Percentiles rank a stretch among this genome's conserved stretches.
phyloP scores from a whole-genome alignment of 345 rosid genomes.

The Erysimum cheiranthoides region DNA sequence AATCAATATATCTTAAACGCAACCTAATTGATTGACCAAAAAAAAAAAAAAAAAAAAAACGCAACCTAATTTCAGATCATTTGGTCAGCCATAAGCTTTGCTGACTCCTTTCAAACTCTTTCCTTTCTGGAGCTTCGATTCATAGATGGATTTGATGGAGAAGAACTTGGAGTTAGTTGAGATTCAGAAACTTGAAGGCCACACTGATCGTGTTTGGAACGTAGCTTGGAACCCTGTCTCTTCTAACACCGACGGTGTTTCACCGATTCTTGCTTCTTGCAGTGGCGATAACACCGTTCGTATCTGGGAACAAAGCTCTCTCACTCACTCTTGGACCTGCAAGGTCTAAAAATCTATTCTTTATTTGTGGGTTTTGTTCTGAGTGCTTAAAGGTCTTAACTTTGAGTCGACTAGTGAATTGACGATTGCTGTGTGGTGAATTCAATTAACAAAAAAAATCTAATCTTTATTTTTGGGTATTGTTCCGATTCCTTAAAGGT shows the following conservation, averaged over 20 bases:
- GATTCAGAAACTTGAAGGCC: slow-evolving; percentile 80
- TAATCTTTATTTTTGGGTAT: slow-evolving; percentile 8
- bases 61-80: no score
- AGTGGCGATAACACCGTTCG: slow-evolving; percentile 96
- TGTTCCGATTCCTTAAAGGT: background rate
- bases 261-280: slow-evolving; percentile 72
- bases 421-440: background rate
- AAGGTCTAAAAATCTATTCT: slow-evolving; percentile 54
- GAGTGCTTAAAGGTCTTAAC: background rate
- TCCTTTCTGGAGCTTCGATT: background rate
- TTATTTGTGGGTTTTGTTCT: slow-evolving; percentile 22
- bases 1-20: no score
- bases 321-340: slow-evolving; percentile 76
- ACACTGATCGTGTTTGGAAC: slow-evolving; percentile 91
- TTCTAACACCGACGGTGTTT: slow-evolving; percentile 47
- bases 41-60: no score
- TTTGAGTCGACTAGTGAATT: background rate
- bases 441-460: no score
- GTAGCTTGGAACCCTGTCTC: slow-evolving; percentile 84
- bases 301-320: slow-evolving; percentile 77
- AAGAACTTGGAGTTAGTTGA: slow-evolving; percentile 60
- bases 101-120: background rate
- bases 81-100: background rate
- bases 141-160: slow-evolving; percentile 56
- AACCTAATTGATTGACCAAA: no score